A percentile compares a stretch with the other conserved stretches of the same genome.
phyloP scores from a whole-genome alignment of 176 grass and related monocot species.

The Zoysia japonica region DNA sequence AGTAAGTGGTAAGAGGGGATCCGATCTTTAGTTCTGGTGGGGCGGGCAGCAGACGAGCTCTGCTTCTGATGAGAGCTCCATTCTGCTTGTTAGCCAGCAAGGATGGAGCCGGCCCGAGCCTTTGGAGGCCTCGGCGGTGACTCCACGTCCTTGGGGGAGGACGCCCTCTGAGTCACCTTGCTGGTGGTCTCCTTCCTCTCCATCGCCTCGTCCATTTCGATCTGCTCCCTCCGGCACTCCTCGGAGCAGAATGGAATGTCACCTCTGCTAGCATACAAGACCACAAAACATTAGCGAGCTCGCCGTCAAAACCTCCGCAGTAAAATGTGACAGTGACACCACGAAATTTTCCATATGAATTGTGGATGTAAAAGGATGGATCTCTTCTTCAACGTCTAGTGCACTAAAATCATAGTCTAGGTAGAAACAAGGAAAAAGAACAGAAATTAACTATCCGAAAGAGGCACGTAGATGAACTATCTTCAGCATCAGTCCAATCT shows the following conservation, averaged over 20 bases:
- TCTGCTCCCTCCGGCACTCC: constrained; percentile 72
- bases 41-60: constrained; percentile 1
- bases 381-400: background rate
- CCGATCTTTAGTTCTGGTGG: constrained; percentile 25
- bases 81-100: constrained; percentile 42
- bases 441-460: no score
- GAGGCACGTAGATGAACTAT: background rate
- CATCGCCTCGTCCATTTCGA: constrained; percentile 57
- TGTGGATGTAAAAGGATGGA: background rate
- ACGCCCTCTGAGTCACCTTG: constrained; percentile 35
- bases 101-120: constrained; percentile 54
- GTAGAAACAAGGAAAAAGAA: background rate
- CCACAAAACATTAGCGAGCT: background rate
- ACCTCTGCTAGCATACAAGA: constrained; percentile 41
- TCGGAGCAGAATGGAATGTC: constrained; percentile 71
- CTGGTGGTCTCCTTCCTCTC: constrained; percentile 45
- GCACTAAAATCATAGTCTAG: background rate
- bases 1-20: constrained; percentile 16
- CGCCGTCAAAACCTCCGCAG: background rate
- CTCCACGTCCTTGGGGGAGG: constrained; percentile 36
- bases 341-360: background rate
- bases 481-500: background rate
- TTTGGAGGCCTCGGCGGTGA: constrained; percentile 48
- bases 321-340: background rate
- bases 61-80: background rate